A percentile compares a stretch with the other conserved stretches of the same genome.
phyloP scores from a whole-genome alignment of 75 land plant species.

The Pinus albicaulis region DNA sequence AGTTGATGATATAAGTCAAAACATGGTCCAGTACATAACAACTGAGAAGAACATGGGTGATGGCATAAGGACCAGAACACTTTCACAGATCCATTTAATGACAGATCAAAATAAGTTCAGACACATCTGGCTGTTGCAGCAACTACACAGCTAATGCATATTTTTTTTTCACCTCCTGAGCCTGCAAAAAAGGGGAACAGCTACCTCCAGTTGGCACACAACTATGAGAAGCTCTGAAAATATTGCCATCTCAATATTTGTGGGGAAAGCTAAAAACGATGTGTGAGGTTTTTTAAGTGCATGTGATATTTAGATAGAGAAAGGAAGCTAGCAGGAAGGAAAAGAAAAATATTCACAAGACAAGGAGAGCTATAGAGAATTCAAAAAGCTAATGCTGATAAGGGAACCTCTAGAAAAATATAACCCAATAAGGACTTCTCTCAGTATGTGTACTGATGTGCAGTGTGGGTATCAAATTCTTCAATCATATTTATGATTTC shows the following conservation, averaged over 20 bases:
- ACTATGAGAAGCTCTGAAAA: too few species aligned
- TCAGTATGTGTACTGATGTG: too few species aligned
- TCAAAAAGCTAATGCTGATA: not conserved
- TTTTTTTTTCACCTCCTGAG: too few species aligned
- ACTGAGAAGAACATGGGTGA: not conserved
- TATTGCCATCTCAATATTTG: too few species aligned
- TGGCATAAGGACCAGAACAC: not conserved
- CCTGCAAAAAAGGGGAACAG: too few species aligned
- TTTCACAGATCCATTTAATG: not conserved
- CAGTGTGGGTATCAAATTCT: too few species aligned
- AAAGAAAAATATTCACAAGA: not conserved
- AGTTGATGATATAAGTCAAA: not conserved
- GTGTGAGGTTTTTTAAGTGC: not conserved
- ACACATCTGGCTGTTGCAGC: too few species aligned
- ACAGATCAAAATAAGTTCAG: not conserved
- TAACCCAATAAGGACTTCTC: not conserved
- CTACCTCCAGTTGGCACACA: too few species aligned
- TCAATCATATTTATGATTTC: too few species aligned
- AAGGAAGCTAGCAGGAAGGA: not conserved
- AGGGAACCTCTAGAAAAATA: not conserved
- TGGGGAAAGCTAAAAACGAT: not conserved
- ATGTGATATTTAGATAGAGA: not conserved
- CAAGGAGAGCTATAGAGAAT: not conserved
- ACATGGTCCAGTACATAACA: not conserved
- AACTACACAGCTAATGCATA: too few species aligned